Evolutionary conservation across 2,329 filamentous ascomycete genomes (phyloP).

Genomic region (Ceratocystis cubensis): DNA sequence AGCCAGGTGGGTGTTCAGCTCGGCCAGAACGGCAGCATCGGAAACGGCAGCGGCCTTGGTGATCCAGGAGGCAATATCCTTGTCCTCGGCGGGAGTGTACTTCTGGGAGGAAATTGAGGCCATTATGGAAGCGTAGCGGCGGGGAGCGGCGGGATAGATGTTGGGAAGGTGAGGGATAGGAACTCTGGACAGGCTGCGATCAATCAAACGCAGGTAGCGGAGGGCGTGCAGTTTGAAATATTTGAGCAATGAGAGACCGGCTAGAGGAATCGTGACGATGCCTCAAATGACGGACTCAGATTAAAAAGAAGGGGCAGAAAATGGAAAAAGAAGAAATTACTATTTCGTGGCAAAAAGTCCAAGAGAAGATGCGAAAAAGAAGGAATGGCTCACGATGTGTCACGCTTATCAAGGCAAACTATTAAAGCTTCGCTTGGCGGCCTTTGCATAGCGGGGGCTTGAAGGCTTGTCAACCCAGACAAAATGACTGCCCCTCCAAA

Average conservation of each 20-base stretch:
- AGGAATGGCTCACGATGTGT: constrained; percentile 15
- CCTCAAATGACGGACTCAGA: constrained; percentile 15
- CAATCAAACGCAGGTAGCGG: constrained; percentile 31
- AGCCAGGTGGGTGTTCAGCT: constrained; percentile 76
- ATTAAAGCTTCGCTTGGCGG: constrained; percentile 12
- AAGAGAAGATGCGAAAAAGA: not conserved
- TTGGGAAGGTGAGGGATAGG: constrained; percentile 28
- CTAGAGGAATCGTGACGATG: constrained; percentile 32
- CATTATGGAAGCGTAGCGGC: constrained; percentile 40
- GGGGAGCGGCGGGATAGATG: constrained; percentile 26
- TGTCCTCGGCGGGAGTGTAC: constrained; percentile 68
- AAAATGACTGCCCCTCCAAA: constrained; percentile 16
- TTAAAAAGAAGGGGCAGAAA: not conserved
- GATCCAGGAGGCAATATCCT: constrained; percentile 83
- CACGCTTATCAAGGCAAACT: constrained; percentile 7
- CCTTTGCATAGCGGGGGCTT: constrained; percentile 14
- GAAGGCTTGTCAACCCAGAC: not conserved
- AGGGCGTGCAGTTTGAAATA: constrained; percentile 32
- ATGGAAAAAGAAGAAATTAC: not conserved
- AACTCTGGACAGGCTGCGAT: constrained; percentile 29
- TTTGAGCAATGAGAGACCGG: constrained; percentile 29
- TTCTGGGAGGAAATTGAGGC: constrained; percentile 51
- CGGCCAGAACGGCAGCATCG: constrained; percentile 53
- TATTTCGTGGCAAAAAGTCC: not conserved
- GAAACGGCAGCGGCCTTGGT: constrained; percentile 38